These are phyloP conservation scores for Oryza brachyantha DNA, from an alignment of 176 grass and related monocot genomes.

Conservation along the genomic window DNA sequence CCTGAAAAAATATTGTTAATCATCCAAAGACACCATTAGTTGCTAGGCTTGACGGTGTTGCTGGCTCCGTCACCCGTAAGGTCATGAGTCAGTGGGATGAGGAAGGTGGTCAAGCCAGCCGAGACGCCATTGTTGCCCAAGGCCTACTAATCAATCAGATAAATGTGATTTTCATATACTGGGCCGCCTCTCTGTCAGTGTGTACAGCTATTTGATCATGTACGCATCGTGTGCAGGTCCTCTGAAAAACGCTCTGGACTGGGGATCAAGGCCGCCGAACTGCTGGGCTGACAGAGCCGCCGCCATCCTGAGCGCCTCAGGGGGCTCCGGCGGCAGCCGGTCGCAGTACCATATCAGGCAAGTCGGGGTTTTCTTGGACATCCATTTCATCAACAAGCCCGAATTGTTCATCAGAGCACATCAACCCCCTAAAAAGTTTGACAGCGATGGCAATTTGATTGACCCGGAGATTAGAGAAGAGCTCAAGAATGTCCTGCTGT, in stretches of 20 bases:
- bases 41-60: no score
- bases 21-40: no score
- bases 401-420: constrained; percentile 56
- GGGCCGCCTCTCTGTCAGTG: background rate
- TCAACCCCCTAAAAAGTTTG: constrained; percentile 45
- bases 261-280: constrained; percentile 69
- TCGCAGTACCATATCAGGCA: constrained; percentile 77
- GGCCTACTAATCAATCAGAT: no score
- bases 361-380: constrained; percentile 62
- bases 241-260: constrained; percentile 87
- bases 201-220: background rate
- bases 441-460: constrained; percentile 58
- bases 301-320: constrained; percentile 60
- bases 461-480: constrained; percentile 45
- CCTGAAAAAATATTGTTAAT: no score
- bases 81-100: no score
- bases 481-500: constrained; percentile 53
- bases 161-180: no score
- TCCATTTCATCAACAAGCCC: constrained; percentile 91
- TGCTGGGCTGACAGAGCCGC: constrained; percentile 61
- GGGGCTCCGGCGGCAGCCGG: constrained; percentile 53
- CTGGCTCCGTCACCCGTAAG: no score
- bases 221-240: constrained; percentile 37
- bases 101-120: no score
- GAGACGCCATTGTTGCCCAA: no score